Percentiles rank a stretch among this genome's conserved stretches.
These are phyloP conservation scores for Kalmanozyma brasiliensis DNA, from an alignment of 1,284 basidiomycete genomes.

Conservation along the genomic window DNA sequence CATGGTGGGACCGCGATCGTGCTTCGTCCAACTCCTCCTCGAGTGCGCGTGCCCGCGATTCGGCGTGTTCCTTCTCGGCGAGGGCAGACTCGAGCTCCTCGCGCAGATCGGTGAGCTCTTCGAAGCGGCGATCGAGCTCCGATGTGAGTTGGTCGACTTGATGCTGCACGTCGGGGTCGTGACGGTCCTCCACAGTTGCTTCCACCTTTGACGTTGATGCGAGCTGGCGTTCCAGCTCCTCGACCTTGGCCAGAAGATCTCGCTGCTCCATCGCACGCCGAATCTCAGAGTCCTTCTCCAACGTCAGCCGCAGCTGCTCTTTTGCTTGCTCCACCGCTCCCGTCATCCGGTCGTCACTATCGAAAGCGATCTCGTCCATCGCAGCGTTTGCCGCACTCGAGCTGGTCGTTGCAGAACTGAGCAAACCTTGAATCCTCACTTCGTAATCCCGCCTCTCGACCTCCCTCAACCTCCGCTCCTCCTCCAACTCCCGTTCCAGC, in stretches of 20 bases:
- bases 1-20: not conserved
- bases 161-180: too few relatives aligned
- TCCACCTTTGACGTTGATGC: slow-evolving; percentile 1
- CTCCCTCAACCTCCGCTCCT: slow-evolving; percentile 27
- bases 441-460: slow-evolving; percentile 34
- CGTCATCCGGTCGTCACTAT: not conserved
- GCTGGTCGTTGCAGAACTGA: not conserved
- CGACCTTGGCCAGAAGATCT: slow-evolving; percentile 4
- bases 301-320: slow-evolving; percentile 16
- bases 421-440: slow-evolving; percentile 25
- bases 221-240: slow-evolving; percentile 17
- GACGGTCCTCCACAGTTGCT: not conserved
- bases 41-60: slow-evolving; percentile 3
- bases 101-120: slow-evolving; percentile 28
- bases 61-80: not conserved
- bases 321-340: slow-evolving; percentile 15
- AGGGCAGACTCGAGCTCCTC: slow-evolving; percentile 15
- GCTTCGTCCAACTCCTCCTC: slow-evolving; percentile 17
- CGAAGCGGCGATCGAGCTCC: slow-evolving; percentile 24
- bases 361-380: too few relatives aligned
- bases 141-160: slow-evolving; percentile 16
- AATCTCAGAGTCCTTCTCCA: slow-evolving; percentile 43
- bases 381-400: too few relatives aligned
- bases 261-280: slow-evolving; percentile 26
- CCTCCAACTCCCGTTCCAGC: slow-evolving; percentile 20